phyloP scores from a whole-genome alignment of 1,139 yeast species.

The Lodderomyces parapsilosis region DNA sequence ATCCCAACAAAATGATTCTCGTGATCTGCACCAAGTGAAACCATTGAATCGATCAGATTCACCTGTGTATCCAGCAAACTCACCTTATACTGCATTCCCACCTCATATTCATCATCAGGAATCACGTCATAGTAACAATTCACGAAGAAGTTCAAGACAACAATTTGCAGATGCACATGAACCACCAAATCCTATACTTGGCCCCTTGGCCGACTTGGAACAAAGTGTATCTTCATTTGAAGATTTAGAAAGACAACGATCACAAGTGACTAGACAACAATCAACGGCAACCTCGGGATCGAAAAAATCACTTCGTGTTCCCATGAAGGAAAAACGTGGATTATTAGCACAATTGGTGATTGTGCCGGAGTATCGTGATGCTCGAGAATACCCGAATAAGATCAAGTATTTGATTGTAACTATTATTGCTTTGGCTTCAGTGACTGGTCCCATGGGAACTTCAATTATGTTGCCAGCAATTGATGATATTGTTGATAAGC shows the following conservation, averaged over 20 bases:
- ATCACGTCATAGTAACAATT: neutral
- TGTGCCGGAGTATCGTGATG: constrained; percentile 72
- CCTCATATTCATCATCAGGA: constrained; percentile 1
- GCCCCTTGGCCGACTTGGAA: constrained; percentile 11
- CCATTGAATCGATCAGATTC: constrained; percentile 6
- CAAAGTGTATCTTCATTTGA: constrained; percentile 9
- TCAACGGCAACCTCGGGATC: constrained; percentile 11
- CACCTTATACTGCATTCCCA: neutral
- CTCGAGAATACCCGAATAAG: constrained; percentile 56
- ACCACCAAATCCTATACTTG: constrained; percentile 11
- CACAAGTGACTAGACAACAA: neutral
- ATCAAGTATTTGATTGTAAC: constrained; percentile 57
- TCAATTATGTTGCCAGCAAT: constrained; percentile 81
- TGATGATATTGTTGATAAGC: constrained; percentile 52
- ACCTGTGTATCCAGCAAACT: neutral
- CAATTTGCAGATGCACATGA: no score
- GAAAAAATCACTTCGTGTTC: constrained; percentile 30
- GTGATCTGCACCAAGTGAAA: constrained; percentile 8
- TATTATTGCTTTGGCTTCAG: constrained; percentile 70
- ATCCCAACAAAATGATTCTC: constrained; percentile 3
- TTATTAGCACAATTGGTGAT: constrained; percentile 51
- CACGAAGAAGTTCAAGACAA: neutral
- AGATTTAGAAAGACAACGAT: constrained; percentile 6
- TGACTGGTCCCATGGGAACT: constrained; percentile 92
- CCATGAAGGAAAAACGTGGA: constrained; percentile 51